Conservation (phyloP, 1,284 basidiomycete species). For the Athelia psychrophila region DNA sequence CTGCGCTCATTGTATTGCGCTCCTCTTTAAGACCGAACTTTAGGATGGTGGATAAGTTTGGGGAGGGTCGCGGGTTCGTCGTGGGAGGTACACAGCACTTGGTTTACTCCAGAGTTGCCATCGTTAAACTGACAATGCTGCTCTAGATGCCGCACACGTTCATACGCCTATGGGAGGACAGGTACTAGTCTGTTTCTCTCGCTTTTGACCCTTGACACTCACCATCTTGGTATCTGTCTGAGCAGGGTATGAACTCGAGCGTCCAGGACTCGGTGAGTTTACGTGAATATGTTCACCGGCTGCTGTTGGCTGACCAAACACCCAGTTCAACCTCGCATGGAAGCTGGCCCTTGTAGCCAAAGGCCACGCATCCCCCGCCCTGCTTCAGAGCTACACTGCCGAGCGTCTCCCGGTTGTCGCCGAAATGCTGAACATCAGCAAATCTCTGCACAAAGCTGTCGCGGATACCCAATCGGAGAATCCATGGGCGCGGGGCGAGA, state of each 20-base stretch:
- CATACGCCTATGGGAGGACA: conserved; percentile 25
- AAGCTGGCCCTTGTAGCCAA: conserved; percentile 45
- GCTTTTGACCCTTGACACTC: no score
- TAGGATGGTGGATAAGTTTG: conserved; percentile 26
- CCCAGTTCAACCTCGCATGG: conserved; percentile 39
- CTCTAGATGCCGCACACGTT: conserved; percentile 18
- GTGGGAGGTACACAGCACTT: conserved; percentile 26
- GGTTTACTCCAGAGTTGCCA: conserved; percentile 5
- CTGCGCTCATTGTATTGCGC: not conserved
- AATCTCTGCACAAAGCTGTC: conserved; percentile 12
- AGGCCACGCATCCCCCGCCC: conserved; percentile 12
- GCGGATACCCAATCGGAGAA: not conserved
- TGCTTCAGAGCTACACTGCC: conserved; percentile 37
- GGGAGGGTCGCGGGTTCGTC: conserved; percentile 26
- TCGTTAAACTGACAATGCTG: no score
- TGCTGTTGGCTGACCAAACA: no score
- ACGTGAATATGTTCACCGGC: conserved; percentile 1
- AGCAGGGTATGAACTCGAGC: conserved; percentile 3
- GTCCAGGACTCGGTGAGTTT: conserved; percentile 4
- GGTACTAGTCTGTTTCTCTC: no score
- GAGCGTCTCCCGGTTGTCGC: conserved; percentile 41
- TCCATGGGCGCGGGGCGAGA: conserved; percentile 10
- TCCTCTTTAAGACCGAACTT: conserved; percentile 21
- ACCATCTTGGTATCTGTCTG: no score
- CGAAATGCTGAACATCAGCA: conserved; percentile 34